A percentile compares a stretch with the other conserved stretches of the same genome.
Conservation (phyloP, 164 flowering plant species). For the Berberis vulgaris region DNA sequence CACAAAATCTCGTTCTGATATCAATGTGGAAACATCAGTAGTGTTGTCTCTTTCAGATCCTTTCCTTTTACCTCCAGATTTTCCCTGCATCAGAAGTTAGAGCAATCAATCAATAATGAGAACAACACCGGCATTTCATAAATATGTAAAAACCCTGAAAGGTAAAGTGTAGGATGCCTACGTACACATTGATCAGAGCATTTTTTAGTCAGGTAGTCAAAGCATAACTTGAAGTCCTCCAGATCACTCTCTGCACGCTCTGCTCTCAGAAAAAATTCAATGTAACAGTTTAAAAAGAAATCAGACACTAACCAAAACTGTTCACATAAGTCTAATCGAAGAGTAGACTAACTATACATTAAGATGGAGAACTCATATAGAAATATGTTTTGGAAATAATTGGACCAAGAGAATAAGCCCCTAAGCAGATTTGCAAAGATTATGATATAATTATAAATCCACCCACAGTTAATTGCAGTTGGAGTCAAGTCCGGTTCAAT, state of each 20-base stretch:
- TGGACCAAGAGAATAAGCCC: slow-evolving; percentile 14
- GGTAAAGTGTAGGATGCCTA: not conserved
- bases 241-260: slow-evolving; percentile 39
- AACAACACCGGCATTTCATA: not conserved
- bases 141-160: not conserved
- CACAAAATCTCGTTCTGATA: slow-evolving; percentile 59
- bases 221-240: slow-evolving; percentile 36
- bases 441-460: too few species aligned
- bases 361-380: too few species aligned
- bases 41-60: slow-evolving; percentile 23
- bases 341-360: too few species aligned
- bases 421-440: too few species aligned
- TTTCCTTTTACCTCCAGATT: too few species aligned
- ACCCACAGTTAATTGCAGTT: too few species aligned
- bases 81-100: too few species aligned
- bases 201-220: slow-evolving; percentile 31
- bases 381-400: not conserved
- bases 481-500: too few species aligned
- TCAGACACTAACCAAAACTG: too few species aligned
- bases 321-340: too few species aligned
- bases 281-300: too few species aligned
- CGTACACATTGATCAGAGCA: slow-evolving; percentile 34
- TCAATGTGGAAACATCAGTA: slow-evolving; percentile 52
- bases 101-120: not conserved
- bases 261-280: slow-evolving; percentile 15